These are phyloP conservation scores for Tricharina praecox DNA, from an alignment of 495 filamentous ascomycete species.

Conservation along the genomic window DNA sequence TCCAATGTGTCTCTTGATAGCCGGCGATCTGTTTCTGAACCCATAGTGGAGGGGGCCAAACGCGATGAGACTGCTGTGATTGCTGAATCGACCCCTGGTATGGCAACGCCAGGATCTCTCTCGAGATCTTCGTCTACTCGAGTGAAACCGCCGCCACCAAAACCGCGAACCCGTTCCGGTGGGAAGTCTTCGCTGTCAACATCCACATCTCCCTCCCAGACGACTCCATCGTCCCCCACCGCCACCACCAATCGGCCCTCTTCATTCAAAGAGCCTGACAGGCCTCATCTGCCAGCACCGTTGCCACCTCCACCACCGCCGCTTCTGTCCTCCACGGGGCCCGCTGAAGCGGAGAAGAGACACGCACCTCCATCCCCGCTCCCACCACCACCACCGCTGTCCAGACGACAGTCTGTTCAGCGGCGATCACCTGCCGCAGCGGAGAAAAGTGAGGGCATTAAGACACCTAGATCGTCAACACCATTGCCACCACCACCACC, in stretches of 20 bases:
- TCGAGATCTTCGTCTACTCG: conserved; percentile 7
- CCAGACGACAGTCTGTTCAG: conserved; percentile 8
- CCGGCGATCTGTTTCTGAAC: conserved; percentile 20
- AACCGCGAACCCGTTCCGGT: conserved; percentile 11
- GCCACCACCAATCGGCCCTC: conserved; percentile 3
- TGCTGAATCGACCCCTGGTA: not conserved
- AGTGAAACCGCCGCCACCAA: conserved; percentile 19
- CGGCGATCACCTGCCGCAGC: conserved; percentile 8
- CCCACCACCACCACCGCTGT: not conserved
- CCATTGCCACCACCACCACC: conserved; percentile 9
- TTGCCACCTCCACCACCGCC: not conserved
- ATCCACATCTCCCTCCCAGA: not conserved
- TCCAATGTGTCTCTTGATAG: conserved; percentile 6
- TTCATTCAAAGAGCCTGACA: conserved; percentile 1
- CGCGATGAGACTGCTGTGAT: too few relatives aligned
- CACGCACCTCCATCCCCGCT: not conserved
- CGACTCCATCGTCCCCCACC: conserved; percentile 1
- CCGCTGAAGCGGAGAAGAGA: conserved; percentile 1
- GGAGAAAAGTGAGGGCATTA: conserved; percentile 1
- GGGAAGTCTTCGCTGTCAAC: conserved; percentile 6
- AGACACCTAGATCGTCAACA: not conserved
- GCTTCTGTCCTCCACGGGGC: not conserved
- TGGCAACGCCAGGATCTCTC: not conserved
- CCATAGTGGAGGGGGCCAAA: conserved; percentile 13
- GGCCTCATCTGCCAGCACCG: not conserved